phyloP scores from a whole-genome alignment of 352 stramenopile species.

The Globisporangium nagaii region DNA sequence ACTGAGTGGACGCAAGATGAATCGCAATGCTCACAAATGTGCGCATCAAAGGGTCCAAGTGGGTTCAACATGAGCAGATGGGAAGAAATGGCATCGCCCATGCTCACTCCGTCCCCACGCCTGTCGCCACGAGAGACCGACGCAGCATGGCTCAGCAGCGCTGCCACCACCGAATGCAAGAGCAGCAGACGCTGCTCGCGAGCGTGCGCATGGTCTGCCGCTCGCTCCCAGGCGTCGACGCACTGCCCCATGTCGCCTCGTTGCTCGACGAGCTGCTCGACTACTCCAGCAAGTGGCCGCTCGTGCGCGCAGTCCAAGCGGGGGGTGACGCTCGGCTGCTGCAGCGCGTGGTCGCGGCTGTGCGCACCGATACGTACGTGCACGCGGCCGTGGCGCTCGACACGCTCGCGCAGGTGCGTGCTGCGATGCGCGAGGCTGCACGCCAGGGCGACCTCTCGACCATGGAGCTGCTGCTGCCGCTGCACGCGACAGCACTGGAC shows the following conservation, averaged over 20 bases:
- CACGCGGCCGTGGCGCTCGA: constrained; percentile 1
- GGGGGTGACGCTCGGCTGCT: constrained; percentile 14
- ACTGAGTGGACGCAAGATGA: too few species aligned
- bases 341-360: constrained; percentile 8
- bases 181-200: constrained; percentile 10
- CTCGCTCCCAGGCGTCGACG: constrained; percentile 14
- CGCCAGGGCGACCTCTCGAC: background rate
- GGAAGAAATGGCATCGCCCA: too few species aligned
- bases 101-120: too few species aligned
- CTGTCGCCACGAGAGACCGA: too few species aligned
- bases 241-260: constrained; percentile 22
- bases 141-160: too few species aligned
- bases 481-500: constrained; percentile 3
- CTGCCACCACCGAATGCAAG: background rate
- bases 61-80: too few species aligned
- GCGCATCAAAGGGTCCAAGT: too few species aligned
- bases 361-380: background rate
- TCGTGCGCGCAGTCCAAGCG: constrained; percentile 9
- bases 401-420: background rate
- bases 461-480: background rate
- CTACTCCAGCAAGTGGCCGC: constrained; percentile 16
- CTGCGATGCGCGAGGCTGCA: constrained; percentile 12
- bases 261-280: constrained; percentile 21
- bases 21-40: too few species aligned
- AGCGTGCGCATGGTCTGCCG: constrained; percentile 13